Evolutionary conservation across 805 yeast genomes (phyloP).

Genomic region (Blastobotrys peoriensis): DNA sequence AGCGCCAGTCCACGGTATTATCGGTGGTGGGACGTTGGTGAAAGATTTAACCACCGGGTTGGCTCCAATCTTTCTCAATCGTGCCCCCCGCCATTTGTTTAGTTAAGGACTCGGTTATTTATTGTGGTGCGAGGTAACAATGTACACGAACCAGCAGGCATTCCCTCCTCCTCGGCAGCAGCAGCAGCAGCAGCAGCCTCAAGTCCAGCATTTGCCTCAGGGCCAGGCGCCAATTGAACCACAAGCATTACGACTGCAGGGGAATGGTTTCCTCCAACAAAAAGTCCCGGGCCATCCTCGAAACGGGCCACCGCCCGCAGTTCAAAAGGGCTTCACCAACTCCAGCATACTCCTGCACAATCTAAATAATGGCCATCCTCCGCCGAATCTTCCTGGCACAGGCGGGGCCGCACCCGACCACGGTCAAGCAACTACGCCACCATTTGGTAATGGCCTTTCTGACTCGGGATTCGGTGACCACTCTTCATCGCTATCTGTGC

Average conservation of each 20-base stretch:
- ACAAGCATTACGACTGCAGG: constrained; percentile 1
- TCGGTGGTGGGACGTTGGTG: no score
- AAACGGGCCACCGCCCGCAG: background rate
- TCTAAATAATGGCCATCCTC: background rate
- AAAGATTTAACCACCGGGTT: no score
- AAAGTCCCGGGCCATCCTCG: background rate
- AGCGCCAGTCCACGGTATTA: no score
- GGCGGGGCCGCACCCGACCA: constrained; percentile 9
- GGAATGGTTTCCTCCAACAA: constrained; percentile 3
- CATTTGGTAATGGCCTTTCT: constrained; percentile 8
- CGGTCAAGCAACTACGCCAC: no score
- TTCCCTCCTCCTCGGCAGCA: background rate
- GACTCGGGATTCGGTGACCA: constrained; percentile 7
- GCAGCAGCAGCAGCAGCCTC: constrained; percentile 5
- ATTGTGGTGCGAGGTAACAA: no score
- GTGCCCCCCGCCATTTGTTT: no score
- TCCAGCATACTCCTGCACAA: background rate
- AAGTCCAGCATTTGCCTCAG: background rate
- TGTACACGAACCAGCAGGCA: background rate
- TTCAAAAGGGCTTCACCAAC: background rate
- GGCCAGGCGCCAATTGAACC: constrained; percentile 1
- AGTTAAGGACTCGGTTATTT: no score
- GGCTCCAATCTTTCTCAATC: no score
- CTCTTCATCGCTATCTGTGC: background rate
- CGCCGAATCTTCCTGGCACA: constrained; percentile 5